These are phyloP conservation scores for Synura sp. DNA, from an alignment of 352 stramenopile species.

Conservation along the genomic window DNA sequence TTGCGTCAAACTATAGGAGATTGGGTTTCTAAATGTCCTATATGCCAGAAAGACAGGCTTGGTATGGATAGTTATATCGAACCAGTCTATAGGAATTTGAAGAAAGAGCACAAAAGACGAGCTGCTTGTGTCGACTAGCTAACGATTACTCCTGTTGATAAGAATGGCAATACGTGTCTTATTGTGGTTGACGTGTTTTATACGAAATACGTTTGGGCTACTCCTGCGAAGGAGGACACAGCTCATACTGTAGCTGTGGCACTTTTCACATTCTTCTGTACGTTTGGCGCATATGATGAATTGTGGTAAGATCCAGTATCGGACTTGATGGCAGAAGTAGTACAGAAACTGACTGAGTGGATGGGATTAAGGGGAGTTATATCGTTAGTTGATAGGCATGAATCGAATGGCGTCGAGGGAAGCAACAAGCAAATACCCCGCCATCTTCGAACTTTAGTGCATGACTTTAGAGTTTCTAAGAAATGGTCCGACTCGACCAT, in stretches of 20 bases:
- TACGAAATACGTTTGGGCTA: neutral
- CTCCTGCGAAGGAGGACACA: neutral
- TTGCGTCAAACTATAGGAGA: neutral
- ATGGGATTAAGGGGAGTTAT: neutral
- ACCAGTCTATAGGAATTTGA: neutral
- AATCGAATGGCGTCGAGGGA: conserved; percentile 1
- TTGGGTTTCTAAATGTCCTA: neutral
- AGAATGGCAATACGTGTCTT: too few species aligned
- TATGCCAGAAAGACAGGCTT: conserved; percentile 8
- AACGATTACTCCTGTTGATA: too few species aligned
- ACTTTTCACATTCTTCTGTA: neutral
- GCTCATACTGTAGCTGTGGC: neutral
- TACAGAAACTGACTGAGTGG: neutral
- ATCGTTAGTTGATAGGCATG: neutral
- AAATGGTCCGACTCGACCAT: neutral
- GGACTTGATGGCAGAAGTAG: neutral
- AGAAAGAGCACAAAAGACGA: too few species aligned
- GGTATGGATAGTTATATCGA: neutral
- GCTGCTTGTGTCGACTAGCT: too few species aligned
- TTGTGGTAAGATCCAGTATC: neutral
- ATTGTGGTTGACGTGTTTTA: neutral
- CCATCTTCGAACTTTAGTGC: neutral
- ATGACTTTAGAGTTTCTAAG: neutral
- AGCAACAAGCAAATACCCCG: neutral
- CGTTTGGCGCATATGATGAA: neutral